Evolutionary conservation across 306 rosid genomes (phyloP), one percentile per base, ranked within the genome.

Genomic region (Nissolia schottii): DNA sequence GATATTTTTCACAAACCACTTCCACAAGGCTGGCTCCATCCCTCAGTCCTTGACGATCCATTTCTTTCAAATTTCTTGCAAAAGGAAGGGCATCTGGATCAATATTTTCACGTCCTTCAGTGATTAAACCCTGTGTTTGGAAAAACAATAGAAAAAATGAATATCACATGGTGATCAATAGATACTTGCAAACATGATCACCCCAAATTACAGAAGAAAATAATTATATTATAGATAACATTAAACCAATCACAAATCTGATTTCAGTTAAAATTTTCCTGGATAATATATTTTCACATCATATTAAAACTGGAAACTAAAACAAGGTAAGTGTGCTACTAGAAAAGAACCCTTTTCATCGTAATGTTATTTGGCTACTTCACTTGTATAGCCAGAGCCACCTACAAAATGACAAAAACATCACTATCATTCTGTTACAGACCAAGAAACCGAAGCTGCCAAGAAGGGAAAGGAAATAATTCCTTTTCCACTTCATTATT

Each of bases 1-100:
- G 58, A 74, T 55, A 51, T 61, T 74, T 76, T 79, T 81, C 32
- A 89, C 97, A 0, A 34, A 95, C 99, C 99, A 95, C 99, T 86
- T 95, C 97, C 23, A 53, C 93, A 35, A 95, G 96, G 82, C 96
- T 95, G 62, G 99, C 90, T 34, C 97, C 99, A 85, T 95, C 99
- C 71, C 65, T 74, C 71, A 95, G 85, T 73, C 97, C 97, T 82
- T 95, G 99, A 76, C 97, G 97, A 55, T 78, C 71, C 51, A 79
- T 82, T 85, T 95, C 96, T 50, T 87, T 89, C 76, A 83, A 76
- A 38, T 85, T 95, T 77, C 92, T 88, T 31, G 99, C 99, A 85
- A 95, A 95, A 31, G 96, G 96, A 60, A 68, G 85, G 15, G 96
- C 99, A 45, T 95, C 97, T 68, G 85, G 95, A 84, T 91, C 99